Conservation (phyloP, 495 filamentous ascomycete genomes). For the Penicillium flavigenum region DNA sequence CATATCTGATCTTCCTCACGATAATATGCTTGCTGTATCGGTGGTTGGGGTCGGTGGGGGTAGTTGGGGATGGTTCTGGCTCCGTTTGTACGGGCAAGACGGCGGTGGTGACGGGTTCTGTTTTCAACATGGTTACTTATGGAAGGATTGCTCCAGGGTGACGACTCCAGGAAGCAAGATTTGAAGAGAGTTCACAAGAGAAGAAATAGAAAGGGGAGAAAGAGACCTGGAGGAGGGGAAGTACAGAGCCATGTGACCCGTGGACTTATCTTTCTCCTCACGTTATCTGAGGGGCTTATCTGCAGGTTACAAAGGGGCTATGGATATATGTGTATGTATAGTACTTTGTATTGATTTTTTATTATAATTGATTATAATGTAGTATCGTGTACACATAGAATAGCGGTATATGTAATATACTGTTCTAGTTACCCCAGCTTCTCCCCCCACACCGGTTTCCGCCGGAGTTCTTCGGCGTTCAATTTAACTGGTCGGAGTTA, state of each 20-base stretch:
- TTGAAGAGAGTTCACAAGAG: slow-evolving; percentile 1
- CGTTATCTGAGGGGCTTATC: slow-evolving; percentile 31
- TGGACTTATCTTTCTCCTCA: slow-evolving; percentile 25
- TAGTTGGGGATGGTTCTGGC: slow-evolving; percentile 23
- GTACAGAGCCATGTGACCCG: slow-evolving; percentile 12
- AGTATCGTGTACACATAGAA: slow-evolving; percentile 7
- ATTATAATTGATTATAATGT: slow-evolving; percentile 4
- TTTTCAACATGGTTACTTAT: slow-evolving; percentile 21
- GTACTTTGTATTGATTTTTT: neutral
- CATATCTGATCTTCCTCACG: slow-evolving; percentile 24
- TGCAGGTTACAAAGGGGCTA: neutral
- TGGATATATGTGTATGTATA: neutral
- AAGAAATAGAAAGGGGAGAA: slow-evolving; percentile 7
- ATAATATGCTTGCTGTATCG: slow-evolving; percentile 47
- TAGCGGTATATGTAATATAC: slow-evolving; percentile 4
- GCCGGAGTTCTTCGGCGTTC: slow-evolving; percentile 25
- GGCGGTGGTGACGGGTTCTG: slow-evolving; percentile 18
- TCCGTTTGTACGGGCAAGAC: slow-evolving; percentile 16
- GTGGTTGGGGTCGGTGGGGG: slow-evolving; percentile 27
- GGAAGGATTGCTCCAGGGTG: neutral
- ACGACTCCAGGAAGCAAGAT: neutral
- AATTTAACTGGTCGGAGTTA: slow-evolving; percentile 7
- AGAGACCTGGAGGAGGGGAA: slow-evolving; percentile 1
- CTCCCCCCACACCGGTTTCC: slow-evolving; percentile 12
- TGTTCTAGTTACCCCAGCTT: neutral